Conservation (phyloP, 345 rosid species). For the Populus simonii region DNA sequence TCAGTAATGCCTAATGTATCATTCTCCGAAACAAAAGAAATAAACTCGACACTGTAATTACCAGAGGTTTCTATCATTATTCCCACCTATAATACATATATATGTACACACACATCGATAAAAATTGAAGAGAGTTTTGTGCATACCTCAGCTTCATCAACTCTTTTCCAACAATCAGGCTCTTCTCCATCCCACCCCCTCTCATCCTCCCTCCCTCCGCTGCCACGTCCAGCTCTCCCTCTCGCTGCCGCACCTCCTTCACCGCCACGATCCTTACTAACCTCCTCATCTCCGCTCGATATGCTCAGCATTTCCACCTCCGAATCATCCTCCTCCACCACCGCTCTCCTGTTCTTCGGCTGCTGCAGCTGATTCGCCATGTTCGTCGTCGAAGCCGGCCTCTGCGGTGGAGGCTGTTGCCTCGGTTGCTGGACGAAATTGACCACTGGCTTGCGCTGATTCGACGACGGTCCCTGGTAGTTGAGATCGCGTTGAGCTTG, state of each 20-base stretch:
- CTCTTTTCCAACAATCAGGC: conserved; percentile 93
- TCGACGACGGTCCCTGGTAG: conserved; percentile 53
- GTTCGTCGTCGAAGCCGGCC: conserved; percentile 21
- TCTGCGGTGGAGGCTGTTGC: conserved; percentile 13
- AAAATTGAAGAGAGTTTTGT: neutral
- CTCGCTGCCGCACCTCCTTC: conserved; percentile 24
- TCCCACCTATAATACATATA: neutral
- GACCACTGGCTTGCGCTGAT: conserved; percentile 49
- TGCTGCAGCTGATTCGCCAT: neutral
- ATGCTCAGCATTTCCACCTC: conserved; percentile 98
- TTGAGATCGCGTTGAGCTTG: conserved; percentile 72
- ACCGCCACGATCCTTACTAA: conserved; percentile 40
- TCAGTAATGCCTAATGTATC: neutral
- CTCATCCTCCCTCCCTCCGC: conserved; percentile 56
- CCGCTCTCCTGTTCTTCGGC: conserved; percentile 28
- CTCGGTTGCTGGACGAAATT: conserved; percentile 76
- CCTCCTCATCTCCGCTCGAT: conserved; percentile 93
- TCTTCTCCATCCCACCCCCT: conserved; percentile 82
- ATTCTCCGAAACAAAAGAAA: neutral
- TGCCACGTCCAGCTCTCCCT: conserved; percentile 28
- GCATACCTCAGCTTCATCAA: conserved; percentile 79
- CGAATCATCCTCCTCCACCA: conserved; percentile 86
- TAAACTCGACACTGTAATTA: neutral
- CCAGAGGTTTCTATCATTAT: neutral
- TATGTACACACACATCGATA: neutral